Evolutionary conservation across 345 rosid species (phyloP).

Genomic region (Laguncularia racemosa): DNA sequence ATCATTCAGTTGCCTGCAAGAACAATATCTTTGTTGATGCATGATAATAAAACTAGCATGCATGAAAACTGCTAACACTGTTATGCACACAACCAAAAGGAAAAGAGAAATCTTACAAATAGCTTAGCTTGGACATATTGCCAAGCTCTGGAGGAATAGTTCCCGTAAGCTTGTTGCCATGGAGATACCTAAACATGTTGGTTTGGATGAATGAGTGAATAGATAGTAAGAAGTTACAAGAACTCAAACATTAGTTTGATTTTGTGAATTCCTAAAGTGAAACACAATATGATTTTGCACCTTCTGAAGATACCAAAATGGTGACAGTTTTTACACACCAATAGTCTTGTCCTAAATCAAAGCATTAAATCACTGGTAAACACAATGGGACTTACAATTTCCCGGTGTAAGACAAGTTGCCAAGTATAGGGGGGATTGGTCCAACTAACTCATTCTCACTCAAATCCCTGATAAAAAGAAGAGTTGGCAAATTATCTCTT

Average conservation of each 20-base stretch:
- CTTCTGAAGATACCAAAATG: too few relatives aligned
- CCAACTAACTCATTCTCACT: conserved; percentile 92
- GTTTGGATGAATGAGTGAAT: too few relatives aligned
- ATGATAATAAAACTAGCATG: neutral
- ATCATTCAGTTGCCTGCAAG: conserved; percentile 69
- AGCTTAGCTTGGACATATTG: conserved; percentile 92
- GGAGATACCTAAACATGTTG: conserved; percentile 51
- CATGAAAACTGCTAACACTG: neutral
- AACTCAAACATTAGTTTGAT: too few relatives aligned
- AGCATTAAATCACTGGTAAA: neutral
- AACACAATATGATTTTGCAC: too few relatives aligned
- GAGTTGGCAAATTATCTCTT: neutral
- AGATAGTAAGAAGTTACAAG: too few relatives aligned
- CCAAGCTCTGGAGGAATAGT: conserved; percentile 96
- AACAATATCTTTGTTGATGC: neutral
- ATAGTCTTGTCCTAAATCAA: neutral
- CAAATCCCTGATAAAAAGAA: conserved; percentile 47
- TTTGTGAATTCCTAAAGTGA: too few relatives aligned
- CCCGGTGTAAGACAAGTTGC: conserved; percentile 86
- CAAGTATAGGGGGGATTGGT: conserved; percentile 80
- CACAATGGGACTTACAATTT: conserved; percentile 53
- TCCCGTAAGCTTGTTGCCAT: conserved; percentile 87
- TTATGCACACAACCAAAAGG: neutral
- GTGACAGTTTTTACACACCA: too few relatives aligned
- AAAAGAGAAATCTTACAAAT: conserved; percentile 43